phyloP scores from a whole-genome alignment of 805 yeast species.

The Zygosaccharomyces bailii region DNA sequence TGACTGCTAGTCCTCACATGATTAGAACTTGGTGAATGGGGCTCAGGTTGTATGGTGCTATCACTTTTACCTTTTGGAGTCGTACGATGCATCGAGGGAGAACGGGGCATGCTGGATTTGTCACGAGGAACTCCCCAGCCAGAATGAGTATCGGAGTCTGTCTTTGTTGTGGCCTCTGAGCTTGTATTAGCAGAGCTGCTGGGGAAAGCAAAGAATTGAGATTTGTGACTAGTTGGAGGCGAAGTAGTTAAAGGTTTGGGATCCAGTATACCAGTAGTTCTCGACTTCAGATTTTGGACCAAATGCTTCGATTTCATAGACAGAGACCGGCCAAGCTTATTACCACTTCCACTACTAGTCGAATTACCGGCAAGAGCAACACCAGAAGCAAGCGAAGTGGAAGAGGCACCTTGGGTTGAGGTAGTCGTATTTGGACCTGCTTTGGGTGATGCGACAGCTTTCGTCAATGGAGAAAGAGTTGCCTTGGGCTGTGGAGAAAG shows the following conservation, averaged over 20 bases:
- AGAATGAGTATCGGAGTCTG: slow-evolving; percentile 31
- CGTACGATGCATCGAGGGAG: slow-evolving; percentile 11
- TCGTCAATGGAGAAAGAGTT: background rate
- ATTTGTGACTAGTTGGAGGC: slow-evolving; percentile 8
- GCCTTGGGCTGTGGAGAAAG: background rate
- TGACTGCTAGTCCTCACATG: slow-evolving; percentile 3
- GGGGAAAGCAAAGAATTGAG: slow-evolving; percentile 2
- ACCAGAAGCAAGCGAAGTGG: background rate
- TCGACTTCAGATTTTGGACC: slow-evolving; percentile 26
- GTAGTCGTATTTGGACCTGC: background rate
- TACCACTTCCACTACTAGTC: slow-evolving; percentile 13
- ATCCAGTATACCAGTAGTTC: slow-evolving; percentile 17
- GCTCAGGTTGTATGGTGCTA: slow-evolving; percentile 19
- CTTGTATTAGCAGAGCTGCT: slow-evolving; percentile 1
- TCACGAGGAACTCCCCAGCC: slow-evolving; percentile 35
- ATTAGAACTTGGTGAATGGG: slow-evolving; percentile 1
- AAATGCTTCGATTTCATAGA: slow-evolving; percentile 34
- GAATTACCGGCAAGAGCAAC: background rate
- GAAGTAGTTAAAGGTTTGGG: slow-evolving; percentile 13
- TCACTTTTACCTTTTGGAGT: slow-evolving; percentile 32
- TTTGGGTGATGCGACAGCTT: background rate
- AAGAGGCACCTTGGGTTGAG: background rate
- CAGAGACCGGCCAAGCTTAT: slow-evolving; percentile 33
- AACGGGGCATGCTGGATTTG: slow-evolving; percentile 1
- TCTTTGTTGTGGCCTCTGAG: slow-evolving; percentile 6